These are phyloP conservation scores for Cinchona pubescens DNA, from an alignment of 257 asterid species.

Conservation along the genomic window DNA sequence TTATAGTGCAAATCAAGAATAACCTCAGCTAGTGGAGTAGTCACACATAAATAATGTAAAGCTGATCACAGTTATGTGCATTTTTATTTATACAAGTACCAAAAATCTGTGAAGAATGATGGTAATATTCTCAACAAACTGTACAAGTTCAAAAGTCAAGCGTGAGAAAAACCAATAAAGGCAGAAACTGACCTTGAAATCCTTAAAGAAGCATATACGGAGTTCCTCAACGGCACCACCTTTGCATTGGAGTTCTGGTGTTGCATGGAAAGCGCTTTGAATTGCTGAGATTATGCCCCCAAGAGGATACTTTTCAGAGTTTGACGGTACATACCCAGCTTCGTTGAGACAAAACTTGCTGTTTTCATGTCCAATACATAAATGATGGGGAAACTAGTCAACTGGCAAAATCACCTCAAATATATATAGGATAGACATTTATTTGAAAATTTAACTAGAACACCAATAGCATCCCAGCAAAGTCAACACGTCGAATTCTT, in stretches of 20 bases:
- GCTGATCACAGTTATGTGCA: not conserved
- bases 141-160: not conserved
- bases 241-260: constrained; percentile 72
- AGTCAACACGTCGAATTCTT: not conserved
- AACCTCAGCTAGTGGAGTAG: not conserved
- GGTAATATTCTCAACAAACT: not conserved
- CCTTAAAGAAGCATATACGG: constrained; percentile 75
- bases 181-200: constrained; percentile 60
- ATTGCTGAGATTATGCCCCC: constrained; percentile 78
- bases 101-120: not conserved
- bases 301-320: constrained; percentile 78
- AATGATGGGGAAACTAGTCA: not conserved
- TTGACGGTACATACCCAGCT: constrained; percentile 85
- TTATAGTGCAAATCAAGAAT: not conserved
- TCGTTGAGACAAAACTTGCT: constrained; percentile 69
- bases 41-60: not conserved
- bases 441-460: not conserved
- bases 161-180: not conserved
- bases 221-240: constrained; percentile 76
- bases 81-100: not conserved
- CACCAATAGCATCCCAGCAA: not conserved
- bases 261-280: constrained; percentile 73
- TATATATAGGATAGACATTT: not conserved
- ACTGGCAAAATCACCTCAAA: not conserved
- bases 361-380: constrained; percentile 14